These are phyloP conservation scores for Botrytis tulipae DNA, from an alignment of 2,329 filamentous ascomycete species.

Conservation along the genomic window DNA sequence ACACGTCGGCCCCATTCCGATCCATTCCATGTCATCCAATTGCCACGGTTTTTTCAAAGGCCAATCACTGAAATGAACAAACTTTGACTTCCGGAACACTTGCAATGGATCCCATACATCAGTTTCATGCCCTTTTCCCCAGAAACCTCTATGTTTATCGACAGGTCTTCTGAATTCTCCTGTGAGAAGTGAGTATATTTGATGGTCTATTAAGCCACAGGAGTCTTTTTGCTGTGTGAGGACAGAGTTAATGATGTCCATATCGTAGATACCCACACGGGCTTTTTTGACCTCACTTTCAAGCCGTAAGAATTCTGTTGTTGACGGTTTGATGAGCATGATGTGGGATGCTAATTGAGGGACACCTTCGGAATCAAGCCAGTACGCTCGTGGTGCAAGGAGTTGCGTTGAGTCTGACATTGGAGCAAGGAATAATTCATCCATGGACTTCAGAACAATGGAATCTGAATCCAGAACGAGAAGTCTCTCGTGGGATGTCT, in stretches of 20 bases:
- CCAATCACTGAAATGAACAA: constrained; percentile 61
- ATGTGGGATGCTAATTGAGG: constrained; percentile 53
- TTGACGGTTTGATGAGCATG: constrained; percentile 55
- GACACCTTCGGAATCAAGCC: constrained; percentile 46
- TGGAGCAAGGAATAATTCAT: constrained; percentile 60
- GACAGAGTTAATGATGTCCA: constrained; percentile 51
- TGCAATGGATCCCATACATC: constrained; percentile 51
- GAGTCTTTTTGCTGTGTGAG: constrained; percentile 40
- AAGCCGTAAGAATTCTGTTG: constrained; percentile 47
- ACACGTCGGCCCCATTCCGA: constrained; percentile 27
- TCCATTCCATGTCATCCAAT: constrained; percentile 31
- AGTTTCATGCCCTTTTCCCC: constrained; percentile 43
- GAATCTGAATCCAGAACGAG: constrained; percentile 31
- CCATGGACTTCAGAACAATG: constrained; percentile 46
- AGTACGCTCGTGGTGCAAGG: constrained; percentile 59
- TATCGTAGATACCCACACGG: constrained; percentile 47
- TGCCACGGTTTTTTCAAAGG: constrained; percentile 59
- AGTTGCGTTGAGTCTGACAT: constrained; percentile 45
- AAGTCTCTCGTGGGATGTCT: constrained; percentile 53
- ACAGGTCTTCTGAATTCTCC: constrained; percentile 52
- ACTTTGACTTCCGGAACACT: constrained; percentile 50
- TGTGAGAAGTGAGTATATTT: constrained; percentile 53
- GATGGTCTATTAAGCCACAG: constrained; percentile 53
- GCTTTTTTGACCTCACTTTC: constrained; percentile 32
- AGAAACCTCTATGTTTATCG: constrained; percentile 48